These are phyloP conservation scores for Parafenestella ontariensis DNA, from an alignment of 2,329 filamentous ascomycete genomes.

Conservation along the genomic window DNA sequence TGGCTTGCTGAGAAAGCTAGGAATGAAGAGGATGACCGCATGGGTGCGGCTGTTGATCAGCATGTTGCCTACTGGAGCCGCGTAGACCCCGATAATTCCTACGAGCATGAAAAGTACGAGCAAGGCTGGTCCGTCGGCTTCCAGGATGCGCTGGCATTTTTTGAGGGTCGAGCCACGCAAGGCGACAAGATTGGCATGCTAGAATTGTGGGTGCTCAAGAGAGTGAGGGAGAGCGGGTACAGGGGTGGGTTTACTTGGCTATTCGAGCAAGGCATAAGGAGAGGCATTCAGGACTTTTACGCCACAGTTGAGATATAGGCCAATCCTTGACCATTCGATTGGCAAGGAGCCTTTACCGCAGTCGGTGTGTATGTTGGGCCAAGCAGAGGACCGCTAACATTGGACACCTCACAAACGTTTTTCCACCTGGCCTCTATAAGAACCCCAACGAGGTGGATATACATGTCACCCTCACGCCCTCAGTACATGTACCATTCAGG, in stretches of 20 bases:
- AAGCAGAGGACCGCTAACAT: neutral
- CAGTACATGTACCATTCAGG: neutral
- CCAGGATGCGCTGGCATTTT: conserved; percentile 62
- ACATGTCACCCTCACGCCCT: neutral
- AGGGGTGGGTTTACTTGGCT: conserved; percentile 58
- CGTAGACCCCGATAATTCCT: conserved; percentile 52
- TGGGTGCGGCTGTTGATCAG: conserved; percentile 45
- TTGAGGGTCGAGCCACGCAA: conserved; percentile 48
- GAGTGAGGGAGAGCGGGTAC: conserved; percentile 60
- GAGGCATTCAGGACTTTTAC: conserved; percentile 54
- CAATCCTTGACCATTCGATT: neutral
- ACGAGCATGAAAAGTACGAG: conserved; percentile 62
- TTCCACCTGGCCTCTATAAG: no score
- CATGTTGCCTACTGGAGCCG: conserved; percentile 62
- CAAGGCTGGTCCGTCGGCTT: conserved; percentile 65
- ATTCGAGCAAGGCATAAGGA: conserved; percentile 58
- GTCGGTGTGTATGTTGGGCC: neutral
- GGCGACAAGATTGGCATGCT: conserved; percentile 63
- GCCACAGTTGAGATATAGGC: conserved; percentile 22
- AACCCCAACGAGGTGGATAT: no score
- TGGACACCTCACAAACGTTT: neutral
- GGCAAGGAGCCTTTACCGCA: neutral
- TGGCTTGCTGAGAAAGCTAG: conserved; percentile 50
- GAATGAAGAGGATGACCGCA: conserved; percentile 45
- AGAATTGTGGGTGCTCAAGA: conserved; percentile 65